Conservation (phyloP, 2,329 filamentous ascomycete genomes). For the Emergomyces pasteurianus region DNA sequence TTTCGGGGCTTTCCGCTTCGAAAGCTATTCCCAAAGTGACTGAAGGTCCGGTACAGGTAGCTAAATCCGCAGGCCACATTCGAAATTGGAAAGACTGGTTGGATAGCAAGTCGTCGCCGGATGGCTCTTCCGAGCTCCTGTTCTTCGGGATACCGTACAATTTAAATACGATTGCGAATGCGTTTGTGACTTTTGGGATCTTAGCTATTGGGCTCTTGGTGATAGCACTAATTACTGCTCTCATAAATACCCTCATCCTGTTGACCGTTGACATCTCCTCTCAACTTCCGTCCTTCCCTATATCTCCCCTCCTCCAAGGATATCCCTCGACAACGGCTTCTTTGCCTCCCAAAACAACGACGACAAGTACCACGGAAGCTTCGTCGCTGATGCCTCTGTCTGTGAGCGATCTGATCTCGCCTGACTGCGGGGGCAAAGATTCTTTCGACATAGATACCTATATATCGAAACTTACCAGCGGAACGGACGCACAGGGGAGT, state of each 20-base stretch:
- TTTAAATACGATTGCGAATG: too few species aligned
- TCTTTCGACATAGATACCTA: conserved; percentile 16
- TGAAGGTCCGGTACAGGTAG: not conserved
- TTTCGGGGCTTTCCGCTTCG: conserved; percentile 19
- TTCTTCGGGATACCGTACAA: not conserved
- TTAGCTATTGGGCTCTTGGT: not conserved
- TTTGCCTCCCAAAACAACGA: conserved; percentile 6
- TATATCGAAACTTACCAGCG: conserved; percentile 16
- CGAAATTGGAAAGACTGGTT: not conserved
- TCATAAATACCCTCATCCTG: not conserved
- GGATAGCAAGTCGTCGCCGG: not conserved
- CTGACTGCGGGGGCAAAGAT: conserved; percentile 9
- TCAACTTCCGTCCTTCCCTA: not conserved
- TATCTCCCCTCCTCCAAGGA: not conserved
- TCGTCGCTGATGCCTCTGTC: conserved; percentile 16
- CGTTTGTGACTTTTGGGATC: not conserved
- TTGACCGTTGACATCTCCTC: not conserved
- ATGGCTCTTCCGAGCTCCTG: not conserved
- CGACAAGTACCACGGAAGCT: conserved; percentile 16
- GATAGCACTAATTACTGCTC: not conserved
- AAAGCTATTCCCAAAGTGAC: not conserved
- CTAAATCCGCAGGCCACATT: not conserved
- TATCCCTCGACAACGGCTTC: not conserved
- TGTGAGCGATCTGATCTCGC: conserved; percentile 11
- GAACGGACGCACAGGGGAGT: conserved; percentile 14